These are phyloP conservation scores for Wickerhamomyces sp. DNA, from an alignment of 1,139 yeast genomes.

Conservation along the genomic window DNA sequence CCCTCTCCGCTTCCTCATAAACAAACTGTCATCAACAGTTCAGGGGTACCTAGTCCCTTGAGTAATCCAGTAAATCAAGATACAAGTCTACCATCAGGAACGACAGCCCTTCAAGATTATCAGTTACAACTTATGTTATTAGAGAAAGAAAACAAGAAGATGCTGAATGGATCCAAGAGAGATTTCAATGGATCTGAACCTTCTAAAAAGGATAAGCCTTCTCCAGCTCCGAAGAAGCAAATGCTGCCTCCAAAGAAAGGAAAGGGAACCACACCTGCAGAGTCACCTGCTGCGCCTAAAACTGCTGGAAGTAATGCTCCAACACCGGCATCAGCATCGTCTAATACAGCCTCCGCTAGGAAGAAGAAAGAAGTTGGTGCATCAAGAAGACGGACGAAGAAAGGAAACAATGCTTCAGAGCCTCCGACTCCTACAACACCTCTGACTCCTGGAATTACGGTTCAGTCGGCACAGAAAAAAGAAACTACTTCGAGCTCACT, in stretches of 20 bases:
- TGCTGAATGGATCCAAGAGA: slow-evolving; percentile 44
- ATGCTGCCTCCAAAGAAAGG: slow-evolving; percentile 23
- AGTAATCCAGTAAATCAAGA: slow-evolving; percentile 5
- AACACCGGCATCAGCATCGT: slow-evolving; percentile 14
- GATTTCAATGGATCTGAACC: slow-evolving; percentile 16
- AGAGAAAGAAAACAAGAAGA: slow-evolving; percentile 66
- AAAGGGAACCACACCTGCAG: slow-evolving; percentile 20
- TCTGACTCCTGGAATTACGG: slow-evolving; percentile 18
- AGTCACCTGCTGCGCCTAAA: slow-evolving; percentile 19
- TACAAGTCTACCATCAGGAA: slow-evolving; percentile 13
- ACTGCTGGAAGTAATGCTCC: slow-evolving; percentile 9
- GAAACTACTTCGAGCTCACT: slow-evolving; percentile 1
- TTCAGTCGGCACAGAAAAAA: slow-evolving; percentile 4
- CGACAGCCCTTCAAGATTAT: slow-evolving; percentile 57
- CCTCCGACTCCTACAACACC: slow-evolving; percentile 30
- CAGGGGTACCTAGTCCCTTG: slow-evolving; percentile 14
- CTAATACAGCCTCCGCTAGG: slow-evolving; percentile 16
- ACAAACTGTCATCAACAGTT: not conserved
- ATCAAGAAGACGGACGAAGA: slow-evolving; percentile 29
- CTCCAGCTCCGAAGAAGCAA: slow-evolving; percentile 5
- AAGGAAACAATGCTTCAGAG: slow-evolving; percentile 22
- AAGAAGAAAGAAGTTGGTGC: slow-evolving; percentile 19
- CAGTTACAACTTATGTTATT: slow-evolving; percentile 70
- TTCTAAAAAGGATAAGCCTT: slow-evolving; percentile 6
- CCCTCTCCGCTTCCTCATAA: slow-evolving; percentile 9